Conservation (phyloP, 2,329 filamentous ascomycete genomes). For the Trichoderma sp. region DNA sequence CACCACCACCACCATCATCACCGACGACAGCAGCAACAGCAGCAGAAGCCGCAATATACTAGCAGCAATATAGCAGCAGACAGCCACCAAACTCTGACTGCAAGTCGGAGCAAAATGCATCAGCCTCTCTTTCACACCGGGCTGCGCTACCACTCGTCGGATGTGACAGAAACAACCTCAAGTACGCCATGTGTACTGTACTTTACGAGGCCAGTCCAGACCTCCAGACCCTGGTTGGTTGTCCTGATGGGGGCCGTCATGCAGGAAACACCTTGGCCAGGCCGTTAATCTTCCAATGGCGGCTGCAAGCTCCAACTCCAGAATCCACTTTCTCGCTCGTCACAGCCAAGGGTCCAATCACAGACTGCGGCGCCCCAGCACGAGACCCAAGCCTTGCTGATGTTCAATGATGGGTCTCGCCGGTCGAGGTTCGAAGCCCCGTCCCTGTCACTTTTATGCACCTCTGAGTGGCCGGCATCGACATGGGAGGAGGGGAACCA, state of each 20-base stretch:
- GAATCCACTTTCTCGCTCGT: conserved; percentile 1
- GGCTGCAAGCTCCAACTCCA: conserved; percentile 18
- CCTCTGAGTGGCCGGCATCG: neutral
- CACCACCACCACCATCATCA: neutral
- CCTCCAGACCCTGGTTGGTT: conserved; percentile 4
- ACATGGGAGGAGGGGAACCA: conserved; percentile 7
- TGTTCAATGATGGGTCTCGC: conserved; percentile 23
- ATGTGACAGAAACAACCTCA: conserved; percentile 8
- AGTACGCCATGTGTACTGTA: neutral
- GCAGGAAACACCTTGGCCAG: conserved; percentile 21
- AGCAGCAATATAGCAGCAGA: neutral
- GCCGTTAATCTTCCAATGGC: conserved; percentile 3
- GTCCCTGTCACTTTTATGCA: conserved; percentile 21
- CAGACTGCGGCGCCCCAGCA: conserved; percentile 5
- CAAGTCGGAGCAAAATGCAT: neutral
- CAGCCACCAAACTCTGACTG: neutral
- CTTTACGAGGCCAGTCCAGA: neutral
- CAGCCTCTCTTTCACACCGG: neutral
- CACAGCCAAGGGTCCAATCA: conserved; percentile 23
- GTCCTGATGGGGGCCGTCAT: conserved; percentile 9
- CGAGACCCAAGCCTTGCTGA: conserved; percentile 26
- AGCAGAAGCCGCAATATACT: neutral
- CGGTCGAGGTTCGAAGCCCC: conserved; percentile 27
- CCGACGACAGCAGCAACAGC: neutral
- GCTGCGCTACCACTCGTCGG: conserved; percentile 5